These are phyloP conservation scores for Rhizopogon vulgaris DNA, from an alignment of 768 basidiomycete genomes.

Conservation along the genomic window DNA sequence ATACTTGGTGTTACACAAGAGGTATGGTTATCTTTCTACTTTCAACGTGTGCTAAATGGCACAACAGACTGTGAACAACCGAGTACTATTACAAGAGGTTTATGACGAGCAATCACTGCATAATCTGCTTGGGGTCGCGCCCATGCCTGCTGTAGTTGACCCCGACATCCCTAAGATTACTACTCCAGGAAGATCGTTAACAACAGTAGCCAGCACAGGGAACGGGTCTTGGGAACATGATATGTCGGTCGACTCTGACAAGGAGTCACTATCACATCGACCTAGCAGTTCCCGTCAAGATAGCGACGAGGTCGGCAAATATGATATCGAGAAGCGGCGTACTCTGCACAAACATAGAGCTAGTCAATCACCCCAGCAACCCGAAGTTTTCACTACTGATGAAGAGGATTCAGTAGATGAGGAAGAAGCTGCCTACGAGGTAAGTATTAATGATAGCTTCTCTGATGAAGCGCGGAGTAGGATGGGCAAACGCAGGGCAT, in stretches of 20 bases:
- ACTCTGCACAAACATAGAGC: conserved; percentile 42
- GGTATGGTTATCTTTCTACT: conserved; percentile 32
- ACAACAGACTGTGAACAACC: conserved; percentile 65
- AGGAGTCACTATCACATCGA: conserved; percentile 6
- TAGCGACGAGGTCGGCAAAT: conserved; percentile 53
- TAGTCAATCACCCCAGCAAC: conserved; percentile 10
- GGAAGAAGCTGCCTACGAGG: not conserved
- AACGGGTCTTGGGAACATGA: conserved; percentile 13
- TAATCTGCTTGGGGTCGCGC: conserved; percentile 41
- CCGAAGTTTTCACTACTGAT: conserved; percentile 19
- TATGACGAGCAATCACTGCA: conserved; percentile 58
- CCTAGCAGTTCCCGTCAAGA: conserved; percentile 15
- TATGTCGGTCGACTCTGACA: conserved; percentile 21
- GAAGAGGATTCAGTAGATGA: conserved; percentile 10
- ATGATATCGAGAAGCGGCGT: conserved; percentile 44
- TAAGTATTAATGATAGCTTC: conserved; percentile 9
- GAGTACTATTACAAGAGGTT: conserved; percentile 62
- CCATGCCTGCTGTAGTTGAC: conserved; percentile 11
- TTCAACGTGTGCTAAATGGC: conserved; percentile 1
- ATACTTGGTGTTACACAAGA: conserved; percentile 82
- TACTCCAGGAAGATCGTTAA: conserved; percentile 5
- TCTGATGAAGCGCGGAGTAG: conserved; percentile 15
- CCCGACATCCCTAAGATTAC: conserved; percentile 14
- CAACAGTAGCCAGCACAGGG: not conserved
- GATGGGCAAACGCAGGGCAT: conserved; percentile 34